Percentiles rank a stretch among this genome's conserved stretches.
phyloP scores from a whole-genome alignment of 768 basidiomycete genomes.

The Trametes meyenii region DNA sequence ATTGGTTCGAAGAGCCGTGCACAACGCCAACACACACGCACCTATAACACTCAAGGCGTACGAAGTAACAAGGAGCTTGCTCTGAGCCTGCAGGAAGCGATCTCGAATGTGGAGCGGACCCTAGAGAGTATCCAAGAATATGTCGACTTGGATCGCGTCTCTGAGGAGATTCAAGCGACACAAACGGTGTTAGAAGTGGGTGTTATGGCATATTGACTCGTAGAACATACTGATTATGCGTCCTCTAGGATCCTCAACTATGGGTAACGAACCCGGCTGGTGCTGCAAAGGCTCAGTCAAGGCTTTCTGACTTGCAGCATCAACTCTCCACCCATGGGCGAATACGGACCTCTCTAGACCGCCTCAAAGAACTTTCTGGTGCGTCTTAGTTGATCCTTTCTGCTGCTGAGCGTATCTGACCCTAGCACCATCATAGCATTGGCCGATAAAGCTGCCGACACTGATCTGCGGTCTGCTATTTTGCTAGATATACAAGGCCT shows the following conservation, averaged over 20 bases:
- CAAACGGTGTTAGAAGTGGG: background rate
- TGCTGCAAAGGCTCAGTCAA: constrained; percentile 14
- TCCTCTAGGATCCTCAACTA: background rate
- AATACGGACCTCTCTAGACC: background rate
- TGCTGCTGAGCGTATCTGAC: background rate
- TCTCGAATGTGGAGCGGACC: background rate
- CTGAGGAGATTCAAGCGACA: background rate
- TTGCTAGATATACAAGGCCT: constrained; percentile 20
- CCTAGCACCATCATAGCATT: constrained; percentile 5
- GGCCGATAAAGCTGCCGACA: constrained; percentile 6
- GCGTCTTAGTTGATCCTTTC: background rate
- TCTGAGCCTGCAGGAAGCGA: background rate
- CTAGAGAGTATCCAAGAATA: background rate
- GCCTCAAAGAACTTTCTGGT: constrained; percentile 19
- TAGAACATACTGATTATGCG: background rate
- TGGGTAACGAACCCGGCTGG: constrained; percentile 17
- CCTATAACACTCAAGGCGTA: background rate
- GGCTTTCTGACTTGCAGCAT: constrained; percentile 17
- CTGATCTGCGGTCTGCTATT: constrained; percentile 16
- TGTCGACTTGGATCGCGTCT: background rate
- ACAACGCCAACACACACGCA: no score
- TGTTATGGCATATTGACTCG: background rate
- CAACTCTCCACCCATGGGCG: constrained; percentile 11
- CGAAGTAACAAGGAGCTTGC: background rate
- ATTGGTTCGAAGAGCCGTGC: no score